Base-by-base conservation (phyloP, 176 grass and related monocot genomes). In the Zoysia japonica region DNA sequence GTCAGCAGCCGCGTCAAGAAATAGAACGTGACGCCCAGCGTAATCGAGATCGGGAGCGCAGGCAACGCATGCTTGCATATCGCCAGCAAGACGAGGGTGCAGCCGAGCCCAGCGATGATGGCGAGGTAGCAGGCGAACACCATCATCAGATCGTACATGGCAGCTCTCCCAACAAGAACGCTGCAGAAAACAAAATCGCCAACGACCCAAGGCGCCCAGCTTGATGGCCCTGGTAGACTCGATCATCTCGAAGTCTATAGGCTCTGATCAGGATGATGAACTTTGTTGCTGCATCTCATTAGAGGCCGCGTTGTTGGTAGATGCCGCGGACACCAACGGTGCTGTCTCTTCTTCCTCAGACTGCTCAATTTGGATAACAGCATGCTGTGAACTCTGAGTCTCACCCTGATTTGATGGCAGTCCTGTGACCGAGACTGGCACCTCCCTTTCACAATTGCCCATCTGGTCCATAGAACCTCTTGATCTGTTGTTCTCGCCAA, bases 91-190 rank as follows among this genome's bases (percentile, higher is more conserved):
- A 99, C 91, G 55, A 99, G 90, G 80, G 96, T 99, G 86, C 96
- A 99, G n/a, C 90, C 96, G 47, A 99, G 92, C 42, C 96, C 96
- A 17, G 96, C 87, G 81, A 99, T 93, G 76, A 95, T 99, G 46
- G 92, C 96, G 61, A 99, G 92, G 82, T 99, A 99, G 81, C 96
- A 99, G n/a, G 96, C 96, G 76, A 95, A 99, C 13, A 99, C 96
- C 2, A 92, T 99, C 92, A 95, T 99, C 73, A 99, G 76, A 86
- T 95, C 96, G 70, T 99, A 99, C 96, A 99, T 99, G 0, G 96
- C 92, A 51, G 96, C 96, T 69, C 92, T 94, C 80, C 96, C 96
- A 45, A 95, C 96, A 52, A 99, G 89, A 61, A 99, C 96, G 28
- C 92, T 99, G 59, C 95, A 99, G 88, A 95, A 99, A 65, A 99